phyloP scores from a whole-genome alignment of 2,329 filamentous ascomycete genomes.

The Grosmannia serpens region DNA sequence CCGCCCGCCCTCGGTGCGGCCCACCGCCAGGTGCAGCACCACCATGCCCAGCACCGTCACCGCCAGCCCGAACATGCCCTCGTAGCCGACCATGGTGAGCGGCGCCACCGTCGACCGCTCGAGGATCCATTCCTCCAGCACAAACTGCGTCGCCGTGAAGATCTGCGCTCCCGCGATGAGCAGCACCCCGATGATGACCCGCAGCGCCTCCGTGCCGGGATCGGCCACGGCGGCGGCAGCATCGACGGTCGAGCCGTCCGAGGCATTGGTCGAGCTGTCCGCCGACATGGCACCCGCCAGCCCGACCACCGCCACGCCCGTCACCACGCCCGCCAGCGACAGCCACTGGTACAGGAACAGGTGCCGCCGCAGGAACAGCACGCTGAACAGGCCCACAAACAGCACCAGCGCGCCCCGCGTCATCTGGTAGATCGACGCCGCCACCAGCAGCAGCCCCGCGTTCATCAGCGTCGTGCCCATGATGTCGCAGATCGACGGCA shows the following conservation, averaged over 20 bases:
- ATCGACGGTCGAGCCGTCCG: constrained; percentile 10
- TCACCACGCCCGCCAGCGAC: constrained; percentile 73
- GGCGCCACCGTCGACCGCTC: constrained; percentile 56
- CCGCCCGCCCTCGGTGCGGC: constrained; percentile 58
- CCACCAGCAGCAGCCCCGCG: constrained; percentile 83
- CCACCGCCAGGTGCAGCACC: constrained; percentile 65
- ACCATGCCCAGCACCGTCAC: constrained; percentile 72
- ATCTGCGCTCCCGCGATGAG: constrained; percentile 91
- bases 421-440: constrained; percentile 97
- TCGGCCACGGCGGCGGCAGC: constrained; percentile 18
- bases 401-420: constrained; percentile 87
- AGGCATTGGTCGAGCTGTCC: constrained; percentile 33
- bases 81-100: constrained; percentile 88
- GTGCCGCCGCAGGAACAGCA: constrained; percentile 72
- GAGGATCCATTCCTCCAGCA: constrained; percentile 88
- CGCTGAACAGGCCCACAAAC: constrained; percentile 92
- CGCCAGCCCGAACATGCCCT: constrained; percentile 80
- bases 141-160: constrained; percentile 94
- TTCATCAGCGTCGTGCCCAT: constrained; percentile 96
- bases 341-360: constrained; percentile 87
- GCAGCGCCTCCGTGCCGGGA: constrained; percentile 37
- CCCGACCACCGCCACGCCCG: constrained; percentile 81
- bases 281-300: constrained; percentile 75
- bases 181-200: constrained; percentile 71
- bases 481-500: constrained; percentile 89